Conservation (phyloP, 2,329 filamentous ascomycete species). For the Ophiostoma perfectum region DNA sequence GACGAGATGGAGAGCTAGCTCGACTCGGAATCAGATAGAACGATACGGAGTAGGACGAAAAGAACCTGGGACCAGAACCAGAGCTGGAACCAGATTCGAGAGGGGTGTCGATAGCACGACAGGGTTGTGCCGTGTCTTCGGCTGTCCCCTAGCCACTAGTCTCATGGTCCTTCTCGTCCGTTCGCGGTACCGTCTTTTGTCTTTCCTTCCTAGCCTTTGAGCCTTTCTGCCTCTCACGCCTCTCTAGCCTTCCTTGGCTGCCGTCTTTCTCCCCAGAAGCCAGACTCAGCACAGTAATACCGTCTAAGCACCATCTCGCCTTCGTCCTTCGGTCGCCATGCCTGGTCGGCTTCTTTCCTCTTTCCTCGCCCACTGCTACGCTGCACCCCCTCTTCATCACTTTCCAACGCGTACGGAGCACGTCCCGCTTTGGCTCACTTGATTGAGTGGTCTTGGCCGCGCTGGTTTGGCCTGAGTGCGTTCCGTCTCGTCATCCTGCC, state of each 20-base stretch:
- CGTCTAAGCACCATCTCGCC: not conserved
- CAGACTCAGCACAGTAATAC: not conserved
- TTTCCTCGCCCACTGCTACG: not conserved
- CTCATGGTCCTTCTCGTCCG: not conserved
- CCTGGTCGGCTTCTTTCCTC: conserved; percentile 7
- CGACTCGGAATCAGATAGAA: too few relatives aligned
- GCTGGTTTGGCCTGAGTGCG: too few relatives aligned
- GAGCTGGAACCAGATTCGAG: too few relatives aligned
- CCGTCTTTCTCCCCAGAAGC: too few relatives aligned
- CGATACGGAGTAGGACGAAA: too few relatives aligned
- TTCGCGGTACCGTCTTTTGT: not conserved
- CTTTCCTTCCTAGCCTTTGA: not conserved
- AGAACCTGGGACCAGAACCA: too few relatives aligned
- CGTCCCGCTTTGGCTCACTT: conserved; percentile 2
- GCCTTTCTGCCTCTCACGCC: not conserved
- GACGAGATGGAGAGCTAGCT: too few relatives aligned
- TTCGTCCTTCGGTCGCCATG: not conserved
- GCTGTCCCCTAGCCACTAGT: conserved; percentile 11
- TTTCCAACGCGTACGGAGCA: not conserved
- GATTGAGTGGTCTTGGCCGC: too few relatives aligned
- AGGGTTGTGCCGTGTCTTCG: conserved; percentile 11
- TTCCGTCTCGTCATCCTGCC: too few relatives aligned
- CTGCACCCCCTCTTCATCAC: too few relatives aligned
- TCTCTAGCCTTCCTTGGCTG: too few relatives aligned
- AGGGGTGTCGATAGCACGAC: not conserved